Evolutionary conservation across 2,329 filamentous ascomycete genomes (phyloP).

Genomic region (Colletotrichum sp.): DNA sequence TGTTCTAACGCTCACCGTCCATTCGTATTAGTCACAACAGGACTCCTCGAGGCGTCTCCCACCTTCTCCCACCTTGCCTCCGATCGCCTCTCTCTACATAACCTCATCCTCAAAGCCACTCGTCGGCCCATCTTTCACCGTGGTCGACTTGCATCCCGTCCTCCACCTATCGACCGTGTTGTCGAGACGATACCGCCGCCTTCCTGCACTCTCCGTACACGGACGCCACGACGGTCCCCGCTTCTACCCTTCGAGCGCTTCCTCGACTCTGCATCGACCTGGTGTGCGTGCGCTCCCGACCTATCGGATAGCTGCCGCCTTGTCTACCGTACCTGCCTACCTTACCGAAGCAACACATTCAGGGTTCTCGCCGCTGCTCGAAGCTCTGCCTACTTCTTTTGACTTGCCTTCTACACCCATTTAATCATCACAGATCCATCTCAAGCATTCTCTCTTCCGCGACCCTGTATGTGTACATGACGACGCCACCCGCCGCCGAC

Average conservation of each 20-base stretch:
- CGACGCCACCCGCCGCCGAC: slow-evolving; percentile 36
- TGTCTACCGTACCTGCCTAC: slow-evolving; percentile 25
- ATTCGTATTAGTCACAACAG: slow-evolving; percentile 20
- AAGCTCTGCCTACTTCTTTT: slow-evolving; percentile 21
- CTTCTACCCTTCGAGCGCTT: slow-evolving; percentile 6
- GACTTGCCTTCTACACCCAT: not conserved
- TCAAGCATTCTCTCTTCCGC: not conserved
- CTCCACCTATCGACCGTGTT: not conserved
- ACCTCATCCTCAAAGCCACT: not conserved
- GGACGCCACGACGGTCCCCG: slow-evolving; percentile 12
- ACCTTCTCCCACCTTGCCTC: not conserved
- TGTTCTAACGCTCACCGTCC: slow-evolving; percentile 11
- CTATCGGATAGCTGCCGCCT: slow-evolving; percentile 37
- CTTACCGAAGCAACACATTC: slow-evolving; percentile 25
- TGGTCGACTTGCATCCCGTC: not conserved
- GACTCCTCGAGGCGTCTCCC: not conserved
- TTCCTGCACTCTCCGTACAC: slow-evolving; percentile 7
- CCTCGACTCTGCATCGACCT: slow-evolving; percentile 12
- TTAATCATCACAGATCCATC: not conserved
- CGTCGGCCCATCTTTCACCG: not conserved
- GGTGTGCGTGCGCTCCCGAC: slow-evolving; percentile 16
- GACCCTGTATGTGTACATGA: slow-evolving; percentile 43
- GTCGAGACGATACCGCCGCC: slow-evolving; percentile 4
- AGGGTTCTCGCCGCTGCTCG: slow-evolving; percentile 6
- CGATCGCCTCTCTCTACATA: not conserved